Evolutionary conservation across 139 green algal genomes (phyloP).

Genomic region (Nannochloris sp.): DNA sequence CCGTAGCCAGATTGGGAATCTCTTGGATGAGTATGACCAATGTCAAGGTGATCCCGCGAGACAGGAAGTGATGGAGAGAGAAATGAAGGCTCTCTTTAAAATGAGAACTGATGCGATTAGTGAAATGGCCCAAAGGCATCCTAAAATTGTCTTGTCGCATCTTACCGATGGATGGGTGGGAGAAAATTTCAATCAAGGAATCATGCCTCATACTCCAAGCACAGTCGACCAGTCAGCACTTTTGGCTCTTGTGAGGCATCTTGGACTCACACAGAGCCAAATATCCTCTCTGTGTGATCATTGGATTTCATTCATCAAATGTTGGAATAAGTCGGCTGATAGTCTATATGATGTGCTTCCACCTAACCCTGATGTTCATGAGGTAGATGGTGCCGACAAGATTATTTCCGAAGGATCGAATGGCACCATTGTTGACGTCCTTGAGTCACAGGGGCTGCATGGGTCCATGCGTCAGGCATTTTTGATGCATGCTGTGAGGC

Average conservation of each 20-base stretch:
- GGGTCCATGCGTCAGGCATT: background rate
- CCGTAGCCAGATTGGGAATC: background rate
- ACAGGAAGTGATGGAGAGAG: background rate
- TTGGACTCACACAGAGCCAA: background rate
- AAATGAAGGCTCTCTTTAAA: background rate
- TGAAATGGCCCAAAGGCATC: background rate
- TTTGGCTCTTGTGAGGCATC: background rate
- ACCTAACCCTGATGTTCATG: background rate
- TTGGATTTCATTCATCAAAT: background rate
- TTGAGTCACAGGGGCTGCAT: background rate
- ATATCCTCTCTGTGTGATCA: background rate
- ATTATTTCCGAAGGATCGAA: background rate
- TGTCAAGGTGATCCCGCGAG: background rate
- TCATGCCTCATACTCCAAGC: background rate
- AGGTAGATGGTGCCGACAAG: background rate
- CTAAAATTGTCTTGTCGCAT: slow-evolving; percentile 3
- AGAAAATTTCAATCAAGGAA: background rate
- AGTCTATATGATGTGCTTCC: background rate
- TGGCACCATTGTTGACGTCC: background rate
- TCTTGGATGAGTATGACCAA: background rate
- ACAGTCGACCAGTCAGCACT: background rate
- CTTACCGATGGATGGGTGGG: background rate
- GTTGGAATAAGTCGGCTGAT: background rate
- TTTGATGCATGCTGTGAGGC: slow-evolving; percentile 1
- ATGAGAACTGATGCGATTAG: background rate